These are phyloP conservation scores for Chimonanthus praecox DNA, from an alignment of 164 flowering plant genomes.

Conservation along the genomic window DNA sequence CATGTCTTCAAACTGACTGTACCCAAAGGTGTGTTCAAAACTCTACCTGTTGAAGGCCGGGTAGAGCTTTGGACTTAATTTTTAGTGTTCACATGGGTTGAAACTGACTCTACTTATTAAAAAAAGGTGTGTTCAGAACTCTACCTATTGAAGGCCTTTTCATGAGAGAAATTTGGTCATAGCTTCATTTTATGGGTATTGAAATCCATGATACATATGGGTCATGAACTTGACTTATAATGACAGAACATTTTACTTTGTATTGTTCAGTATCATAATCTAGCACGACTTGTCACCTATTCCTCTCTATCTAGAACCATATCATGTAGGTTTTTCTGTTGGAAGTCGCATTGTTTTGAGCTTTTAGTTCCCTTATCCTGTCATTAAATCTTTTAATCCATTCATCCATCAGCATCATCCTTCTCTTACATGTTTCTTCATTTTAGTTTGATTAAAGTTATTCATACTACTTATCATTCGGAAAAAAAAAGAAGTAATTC, in stretches of 20 bases:
- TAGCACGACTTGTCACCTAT: neutral
- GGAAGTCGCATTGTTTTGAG: too few relatives aligned
- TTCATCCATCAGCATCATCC: too few relatives aligned
- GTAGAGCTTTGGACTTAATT: neutral
- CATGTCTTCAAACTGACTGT: too few relatives aligned
- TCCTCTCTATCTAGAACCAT: too few relatives aligned
- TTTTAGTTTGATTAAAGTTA: too few relatives aligned
- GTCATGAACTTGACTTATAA: neutral
- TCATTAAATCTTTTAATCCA: too few relatives aligned
- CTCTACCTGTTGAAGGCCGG: neutral
- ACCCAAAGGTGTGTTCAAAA: too few relatives aligned
- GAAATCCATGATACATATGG: neutral
- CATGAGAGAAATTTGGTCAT: neutral
- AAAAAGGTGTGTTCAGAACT: neutral
- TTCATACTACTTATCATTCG: too few relatives aligned
- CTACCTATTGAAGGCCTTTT: neutral
- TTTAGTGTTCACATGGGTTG: neutral
- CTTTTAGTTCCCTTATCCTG: too few relatives aligned
- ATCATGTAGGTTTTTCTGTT: too few relatives aligned
- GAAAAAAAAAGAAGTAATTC: neutral
- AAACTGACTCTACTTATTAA: neutral
- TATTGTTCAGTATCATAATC: neutral
- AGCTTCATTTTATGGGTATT: too few relatives aligned
- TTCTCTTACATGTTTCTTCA: too few relatives aligned
- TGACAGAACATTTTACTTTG: neutral